Evolutionary conservation across 495 filamentous ascomycete genomes (phyloP), one percentile per base, ranked within the genome.

Genomic region (Penicillium malachiteum): DNA sequence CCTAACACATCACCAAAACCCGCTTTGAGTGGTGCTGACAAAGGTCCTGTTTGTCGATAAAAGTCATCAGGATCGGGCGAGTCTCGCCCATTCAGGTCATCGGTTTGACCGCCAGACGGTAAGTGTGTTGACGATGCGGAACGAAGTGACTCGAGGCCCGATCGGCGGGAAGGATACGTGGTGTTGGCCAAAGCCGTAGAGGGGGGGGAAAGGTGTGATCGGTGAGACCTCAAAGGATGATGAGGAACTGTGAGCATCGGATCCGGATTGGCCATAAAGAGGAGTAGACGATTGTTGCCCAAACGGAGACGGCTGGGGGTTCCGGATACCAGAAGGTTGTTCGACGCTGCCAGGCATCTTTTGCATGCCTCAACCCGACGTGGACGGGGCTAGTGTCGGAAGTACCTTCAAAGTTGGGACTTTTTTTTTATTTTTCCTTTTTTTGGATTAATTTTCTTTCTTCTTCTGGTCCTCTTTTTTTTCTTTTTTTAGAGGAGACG

Each of bases 61-160:
- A 73, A 83, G 12, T 81, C 79, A 65, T 78, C 78, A 13, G 79
- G 81, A 60, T 84, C 77, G 35, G 79, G 72, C 31, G 77, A 81
- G 26, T 66, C 55, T 52, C 68, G 68, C 33, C 69, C 56, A 46
- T 58, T 34, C 34, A 53, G 44, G 48, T 46, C 38, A 26, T 59
- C 39, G 17, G 56, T 52, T 50, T 50, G 62, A 50, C 37, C 50
- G 56, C 41, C 52, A 11, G 62, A 39, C 16, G 38, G 30, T 16
- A 49, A 49, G 47, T 69, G 47, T 39, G 59, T 69, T 48, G 67
- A 58, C 44, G 65, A 67, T 40, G 58, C 56, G 48, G 60, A 59
- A 11, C 60, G 57, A 50, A 55, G 60, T 45, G 62, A 51, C 42
- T 60, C 47, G 52, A 58, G 45, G 56, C 52, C 59, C 50, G 62